Evolutionary conservation across 768 basidiomycete species (phyloP).

Genomic region (Hygrocybe coccinea): DNA sequence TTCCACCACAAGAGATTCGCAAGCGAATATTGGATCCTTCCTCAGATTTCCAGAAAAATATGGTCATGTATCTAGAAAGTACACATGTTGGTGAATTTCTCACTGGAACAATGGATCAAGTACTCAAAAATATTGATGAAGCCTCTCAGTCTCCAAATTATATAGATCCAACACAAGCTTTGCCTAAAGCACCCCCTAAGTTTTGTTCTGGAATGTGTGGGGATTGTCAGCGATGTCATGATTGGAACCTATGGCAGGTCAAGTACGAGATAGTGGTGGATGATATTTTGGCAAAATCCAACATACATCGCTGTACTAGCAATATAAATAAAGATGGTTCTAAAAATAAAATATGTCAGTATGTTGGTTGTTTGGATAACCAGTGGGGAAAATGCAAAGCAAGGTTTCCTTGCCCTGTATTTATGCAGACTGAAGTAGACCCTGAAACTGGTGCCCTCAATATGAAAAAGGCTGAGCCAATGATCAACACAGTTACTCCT

Average conservation of each 20-base stretch:
- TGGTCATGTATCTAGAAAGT: slow-evolving; percentile 30
- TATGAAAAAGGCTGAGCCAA: slow-evolving; percentile 27
- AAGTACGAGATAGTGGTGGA: slow-evolving; percentile 15
- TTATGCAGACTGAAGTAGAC: slow-evolving; percentile 24
- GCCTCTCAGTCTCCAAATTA: background rate
- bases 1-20: slow-evolving; percentile 32
- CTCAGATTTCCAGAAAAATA: slow-evolving; percentile 19
- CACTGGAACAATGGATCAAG: slow-evolving; percentile 16
- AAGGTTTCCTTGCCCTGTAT: slow-evolving; percentile 29
- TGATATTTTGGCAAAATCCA: slow-evolving; percentile 14
- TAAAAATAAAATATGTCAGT: slow-evolving; percentile 13
- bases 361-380: slow-evolving; percentile 23
- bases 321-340: slow-evolving; percentile 26
- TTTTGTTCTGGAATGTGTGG: slow-evolving; percentile 23
- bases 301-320: slow-evolving; percentile 17
- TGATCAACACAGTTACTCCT: slow-evolving; percentile 11
- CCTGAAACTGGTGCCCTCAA: slow-evolving; percentile 20
- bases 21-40: slow-evolving; percentile 19
- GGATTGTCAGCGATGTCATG: slow-evolving; percentile 26
- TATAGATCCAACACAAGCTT: slow-evolving; percentile 20
- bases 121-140: slow-evolving; percentile 6
- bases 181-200: slow-evolving; percentile 22
- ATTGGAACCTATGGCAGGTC: slow-evolving; percentile 9
- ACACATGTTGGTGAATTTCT: slow-evolving; percentile 30
- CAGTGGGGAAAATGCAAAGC: slow-evolving; percentile 27